phyloP scores from a whole-genome alignment of 2,329 filamentous ascomycete species.

The Tympanopsis confertula region DNA sequence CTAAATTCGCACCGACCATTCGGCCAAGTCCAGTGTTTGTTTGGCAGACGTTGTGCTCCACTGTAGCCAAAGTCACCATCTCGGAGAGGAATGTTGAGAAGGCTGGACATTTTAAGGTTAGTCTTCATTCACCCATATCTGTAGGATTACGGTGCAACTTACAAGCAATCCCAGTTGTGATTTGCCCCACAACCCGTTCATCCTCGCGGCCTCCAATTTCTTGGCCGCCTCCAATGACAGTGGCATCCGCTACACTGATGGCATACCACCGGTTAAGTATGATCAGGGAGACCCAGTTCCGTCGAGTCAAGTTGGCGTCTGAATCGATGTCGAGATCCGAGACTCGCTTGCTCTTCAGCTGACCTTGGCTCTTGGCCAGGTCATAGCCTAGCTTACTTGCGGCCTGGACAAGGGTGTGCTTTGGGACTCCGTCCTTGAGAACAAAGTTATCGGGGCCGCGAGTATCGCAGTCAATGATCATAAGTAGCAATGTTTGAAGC shows the following conservation, averaged over 20 bases:
- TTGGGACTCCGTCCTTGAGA: slow-evolving; percentile 23
- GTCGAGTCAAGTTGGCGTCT: slow-evolving; percentile 22
- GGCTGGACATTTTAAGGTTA: slow-evolving; percentile 9
- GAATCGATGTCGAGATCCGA: slow-evolving; percentile 22
- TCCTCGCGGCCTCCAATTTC: slow-evolving; percentile 24
- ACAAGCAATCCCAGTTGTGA: slow-evolving; percentile 22
- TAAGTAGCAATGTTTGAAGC: slow-evolving; percentile 24
- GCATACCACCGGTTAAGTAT: slow-evolving; percentile 26
- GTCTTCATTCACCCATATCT: background rate
- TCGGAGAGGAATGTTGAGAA: slow-evolving; percentile 23
- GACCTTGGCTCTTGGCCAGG: slow-evolving; percentile 22
- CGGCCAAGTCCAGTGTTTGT: slow-evolving; percentile 19
- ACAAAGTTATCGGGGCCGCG: slow-evolving; percentile 26
- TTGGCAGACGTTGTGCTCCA: slow-evolving; percentile 16
- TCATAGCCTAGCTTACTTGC: slow-evolving; percentile 22
- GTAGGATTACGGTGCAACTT: slow-evolving; percentile 10
- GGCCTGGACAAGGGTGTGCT: slow-evolving; percentile 23
- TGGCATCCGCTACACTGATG: slow-evolving; percentile 23
- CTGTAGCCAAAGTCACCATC: slow-evolving; percentile 17
- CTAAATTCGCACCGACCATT: slow-evolving; percentile 19
- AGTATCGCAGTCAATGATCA: slow-evolving; percentile 26
- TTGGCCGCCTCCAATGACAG: slow-evolving; percentile 18
- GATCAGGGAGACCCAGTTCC: slow-evolving; percentile 23
- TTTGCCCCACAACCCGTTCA: slow-evolving; percentile 19
- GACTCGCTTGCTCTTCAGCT: slow-evolving; percentile 16